These are phyloP conservation scores for Pseudonitzschia multiseries DNA, from an alignment of 108 stramenopile genomes.

Conservation along the genomic window DNA sequence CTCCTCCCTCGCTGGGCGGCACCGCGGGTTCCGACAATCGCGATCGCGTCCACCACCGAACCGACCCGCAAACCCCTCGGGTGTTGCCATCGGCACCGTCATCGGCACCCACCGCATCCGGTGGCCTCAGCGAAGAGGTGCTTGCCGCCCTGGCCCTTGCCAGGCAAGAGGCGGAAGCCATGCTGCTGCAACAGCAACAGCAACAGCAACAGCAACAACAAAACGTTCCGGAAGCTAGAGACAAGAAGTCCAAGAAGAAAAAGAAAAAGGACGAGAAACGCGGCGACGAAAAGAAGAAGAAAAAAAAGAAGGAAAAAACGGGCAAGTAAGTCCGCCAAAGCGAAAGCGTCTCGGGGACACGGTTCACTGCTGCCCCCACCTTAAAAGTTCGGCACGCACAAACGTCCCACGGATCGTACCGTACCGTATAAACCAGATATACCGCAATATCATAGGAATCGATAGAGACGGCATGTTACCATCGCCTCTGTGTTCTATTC, in stretches of 20 bases:
- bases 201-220: background rate
- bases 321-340: background rate
- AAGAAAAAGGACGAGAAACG: slow-evolving; percentile 17
- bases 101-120: slow-evolving; percentile 2
- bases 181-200: slow-evolving; percentile 40
- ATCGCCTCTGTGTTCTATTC: too few species aligned
- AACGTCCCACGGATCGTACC: too few species aligned
- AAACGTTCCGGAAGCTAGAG: background rate
- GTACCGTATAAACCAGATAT: too few species aligned
- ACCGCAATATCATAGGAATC: too few species aligned
- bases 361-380: too few species aligned
- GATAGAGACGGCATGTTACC: too few species aligned
- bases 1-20: too few species aligned
- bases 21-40: too few species aligned
- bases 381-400: background rate
- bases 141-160: slow-evolving; percentile 55
- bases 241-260: slow-evolving; percentile 39
- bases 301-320: slow-evolving; percentile 13
- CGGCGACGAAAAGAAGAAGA: slow-evolving; percentile 13
- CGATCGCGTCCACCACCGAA: too few species aligned
- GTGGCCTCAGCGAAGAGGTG: slow-evolving; percentile 43
- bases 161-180: slow-evolving; percentile 48
- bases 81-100: background rate
- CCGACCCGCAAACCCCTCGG: too few species aligned
- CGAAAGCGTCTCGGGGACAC: background rate